Percentiles rank a stretch among this genome's conserved stretches.
phyloP scores from a whole-genome alignment of 1,284 basidiomycete genomes.

The Ceratobasidium sp. region DNA sequence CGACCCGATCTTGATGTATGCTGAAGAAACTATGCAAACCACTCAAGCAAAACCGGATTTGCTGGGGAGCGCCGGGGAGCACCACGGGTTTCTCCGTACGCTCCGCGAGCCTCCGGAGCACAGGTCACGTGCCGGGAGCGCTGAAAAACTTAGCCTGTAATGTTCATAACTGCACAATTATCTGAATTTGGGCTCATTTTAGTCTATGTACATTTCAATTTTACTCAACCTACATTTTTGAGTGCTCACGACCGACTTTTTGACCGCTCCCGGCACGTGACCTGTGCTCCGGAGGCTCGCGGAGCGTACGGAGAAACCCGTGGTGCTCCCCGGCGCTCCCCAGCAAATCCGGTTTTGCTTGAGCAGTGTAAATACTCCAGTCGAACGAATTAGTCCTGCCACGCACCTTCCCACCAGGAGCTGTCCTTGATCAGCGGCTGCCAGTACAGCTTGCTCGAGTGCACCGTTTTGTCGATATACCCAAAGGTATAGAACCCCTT shows the following conservation, averaged over 20 bases:
- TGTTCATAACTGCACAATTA: conserved; percentile 13
- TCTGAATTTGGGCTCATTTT: no score
- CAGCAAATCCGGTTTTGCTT: no score
- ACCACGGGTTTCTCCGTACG: neutral
- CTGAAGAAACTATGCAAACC: conserved; percentile 9
- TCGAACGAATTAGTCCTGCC: neutral
- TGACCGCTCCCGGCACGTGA: no score
- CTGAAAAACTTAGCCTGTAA: no score
- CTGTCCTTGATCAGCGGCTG: neutral
- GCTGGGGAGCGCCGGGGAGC: neutral
- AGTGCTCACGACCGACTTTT: no score
- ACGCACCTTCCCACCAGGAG: conserved; percentile 7
- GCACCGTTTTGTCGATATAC: conserved; percentile 25
- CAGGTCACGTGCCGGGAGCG: no score
- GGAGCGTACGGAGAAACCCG: no score
- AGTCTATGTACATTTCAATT: no score
- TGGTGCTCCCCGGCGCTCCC: no score
- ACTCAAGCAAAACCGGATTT: neutral
- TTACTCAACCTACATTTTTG: no score
- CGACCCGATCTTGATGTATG: conserved; percentile 27
- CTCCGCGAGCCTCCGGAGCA: no score
- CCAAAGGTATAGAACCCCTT: conserved; percentile 44
- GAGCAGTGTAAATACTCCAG: neutral
- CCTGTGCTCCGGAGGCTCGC: no score
- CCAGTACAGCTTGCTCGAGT: conserved; percentile 4